Base-by-base conservation (phyloP, 1,284 basidiomycete species). In the Apiotrichum sp. region DNA sequence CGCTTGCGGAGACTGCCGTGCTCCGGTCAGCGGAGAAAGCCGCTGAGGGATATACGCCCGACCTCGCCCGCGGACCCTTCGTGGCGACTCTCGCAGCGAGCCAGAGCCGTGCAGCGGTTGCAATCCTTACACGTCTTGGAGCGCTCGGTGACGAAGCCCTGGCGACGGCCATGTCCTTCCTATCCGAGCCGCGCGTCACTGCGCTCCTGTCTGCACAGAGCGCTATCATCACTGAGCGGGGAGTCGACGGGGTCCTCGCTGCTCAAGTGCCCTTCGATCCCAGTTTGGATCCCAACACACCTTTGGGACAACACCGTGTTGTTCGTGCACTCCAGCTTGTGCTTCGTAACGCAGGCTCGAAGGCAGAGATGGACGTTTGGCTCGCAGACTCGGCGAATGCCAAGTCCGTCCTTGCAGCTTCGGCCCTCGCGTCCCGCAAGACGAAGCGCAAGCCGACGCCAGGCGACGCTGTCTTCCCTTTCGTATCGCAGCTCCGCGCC, bases 381-480 rank as follows among this genome's bases (percentile, higher is more conserved):
- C 40, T 74, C 7, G 34, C 48, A 3, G 61, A 63, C 11, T 34
- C 62, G 0, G 41, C 34, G 7, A 66, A 68, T 52, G 58, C 39
- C 44, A 71, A 70, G 54, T 63, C 60, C 3, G 52, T 74, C 8
- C 62, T 74, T 8, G 59, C 69, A 0, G 42, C 58, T 0, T 72
- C 70, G 14, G 66, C 65, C 2, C 54, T 55, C 3, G 52, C 62
- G 0, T 47, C 51, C 1, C 55, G 62, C 7, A 59, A 62, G 9
- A 55, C 63, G 8, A 58, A 68, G 39, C 60, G 46, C 47, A 71
- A 67, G 54, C 45, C 53, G 2, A 50, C 58, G 6, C 57, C 65
- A n/a, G 69, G 70, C 8, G 64, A 65, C 32, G 64, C 62, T 14
- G 58, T 73, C 3, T 73, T 62, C 47, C 68, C 67, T 3, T 64